Conservation (phyloP, 345 rosid species). For the Aegle marmelos region DNA sequence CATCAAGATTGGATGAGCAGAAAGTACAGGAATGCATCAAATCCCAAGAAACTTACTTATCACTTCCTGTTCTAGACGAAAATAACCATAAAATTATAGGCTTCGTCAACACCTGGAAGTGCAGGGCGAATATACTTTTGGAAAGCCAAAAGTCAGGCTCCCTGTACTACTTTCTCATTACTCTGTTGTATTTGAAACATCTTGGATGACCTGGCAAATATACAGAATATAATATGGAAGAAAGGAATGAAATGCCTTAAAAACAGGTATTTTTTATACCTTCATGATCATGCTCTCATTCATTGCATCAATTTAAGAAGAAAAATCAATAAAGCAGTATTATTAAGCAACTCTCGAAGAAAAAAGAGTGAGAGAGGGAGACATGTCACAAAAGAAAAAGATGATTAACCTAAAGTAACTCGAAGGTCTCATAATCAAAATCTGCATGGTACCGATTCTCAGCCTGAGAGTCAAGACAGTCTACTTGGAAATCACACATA, state of each 20-base stretch:
- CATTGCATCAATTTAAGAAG: background rate
- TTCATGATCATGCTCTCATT: background rate
- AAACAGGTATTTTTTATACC: background rate
- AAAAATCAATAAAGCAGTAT: constrained; percentile 33
- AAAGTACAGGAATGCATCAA: background rate
- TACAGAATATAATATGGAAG: too few species aligned
- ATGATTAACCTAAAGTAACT: constrained; percentile 74
- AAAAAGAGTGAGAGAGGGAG: background rate
- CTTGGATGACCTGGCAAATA: too few species aligned
- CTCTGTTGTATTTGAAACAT: too few species aligned
- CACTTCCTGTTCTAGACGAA: background rate
- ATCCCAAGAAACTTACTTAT: background rate
- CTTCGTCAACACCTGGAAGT: background rate
- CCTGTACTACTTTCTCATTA: background rate
- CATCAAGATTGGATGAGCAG: background rate
- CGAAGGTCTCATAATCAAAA: constrained; percentile 46
- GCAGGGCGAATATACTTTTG: too few species aligned
- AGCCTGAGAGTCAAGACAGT: constrained; percentile 59
- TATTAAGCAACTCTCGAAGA: constrained; percentile 5
- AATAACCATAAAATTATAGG: too few species aligned
- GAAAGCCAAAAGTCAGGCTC: too few species aligned
- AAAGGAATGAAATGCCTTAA: too few species aligned
- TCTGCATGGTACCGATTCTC: too few species aligned
- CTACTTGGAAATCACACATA: constrained; percentile 77
- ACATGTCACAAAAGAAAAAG: background rate